Base-by-base conservation (phyloP, 2,329 filamentous ascomycete genomes). In the Talaromyces sp. region DNA sequence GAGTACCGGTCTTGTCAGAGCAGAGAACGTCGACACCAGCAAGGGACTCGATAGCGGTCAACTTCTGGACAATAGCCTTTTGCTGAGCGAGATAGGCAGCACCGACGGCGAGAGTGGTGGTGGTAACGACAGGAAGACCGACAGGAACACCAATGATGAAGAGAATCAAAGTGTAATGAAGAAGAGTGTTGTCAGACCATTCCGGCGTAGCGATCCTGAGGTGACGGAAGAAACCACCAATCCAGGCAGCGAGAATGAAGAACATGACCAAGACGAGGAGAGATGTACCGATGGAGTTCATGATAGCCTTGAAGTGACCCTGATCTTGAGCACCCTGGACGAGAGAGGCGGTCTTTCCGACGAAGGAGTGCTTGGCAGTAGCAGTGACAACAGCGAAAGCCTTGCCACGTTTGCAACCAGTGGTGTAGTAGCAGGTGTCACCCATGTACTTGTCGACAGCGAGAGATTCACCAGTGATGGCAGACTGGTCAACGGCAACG, bases 301-400 rank as follows among this genome's bases (percentile, higher is more conserved):
- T 91, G 81, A 91, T 89, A 68, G 88, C 88, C 81, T 91, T 91
- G 85, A 90, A 89, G 78, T 90, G 87, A 78, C 88, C 89, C 76
- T 89, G 87, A 76, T 91, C 89, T 79, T 89, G 85, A 68, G 89
- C 88, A 67, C 88, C 88, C 78, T 89, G 85, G 63, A 91, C 88
- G 56, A 91, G 82, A 67, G 85, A 84, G 64, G 89, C 89, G 71
- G 88, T 91, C 76, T 86, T 87, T 78, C 89, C 89, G 75, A 91
- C 88, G 80, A 91, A 91, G 67, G 88, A 91, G 78, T 84, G 83
- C 76, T 85, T 87, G 64, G 89, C 89, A 66, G 86, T 85, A 69
- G 86, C 85, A 64, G 84, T 84, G 72, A 86, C 84, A 67, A 91
- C 83, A 71, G 84, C 86, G 76, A 88, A 91, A 59, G 87, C 86